Evolutionary conservation across 164 flowering plant genomes (phyloP), one percentile per base, ranked within the genome.

Genomic region (Saururus chinensis): DNA sequence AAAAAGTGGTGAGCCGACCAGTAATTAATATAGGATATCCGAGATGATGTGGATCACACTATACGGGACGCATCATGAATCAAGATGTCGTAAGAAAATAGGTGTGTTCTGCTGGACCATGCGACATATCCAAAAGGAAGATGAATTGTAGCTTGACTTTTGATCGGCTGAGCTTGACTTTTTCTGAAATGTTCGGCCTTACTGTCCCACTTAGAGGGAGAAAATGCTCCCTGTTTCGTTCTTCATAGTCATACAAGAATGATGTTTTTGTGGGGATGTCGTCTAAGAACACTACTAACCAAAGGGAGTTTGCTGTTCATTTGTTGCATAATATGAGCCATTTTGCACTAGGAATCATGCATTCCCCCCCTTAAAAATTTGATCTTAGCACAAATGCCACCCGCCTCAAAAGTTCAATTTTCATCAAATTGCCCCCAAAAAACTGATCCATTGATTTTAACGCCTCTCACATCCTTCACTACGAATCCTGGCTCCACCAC

Each of bases 381-480:
- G 2, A 30, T 30, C 4, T 30, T 30, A 30, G 37, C 37, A 2
- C 37, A 30, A 30, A 30, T 30, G 2, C 37, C 37, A 30, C 37
- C 37, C 37, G 4, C 37, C 37, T 2, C 6, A 30, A 30, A 30
- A 30, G 6, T 30, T 30, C 37, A 2, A 30, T 30, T 30, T 30
- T 30, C 37, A 30, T 30, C 37, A 6, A 30, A 30, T 30, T 6
- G 37, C 37, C 37, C 37, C 37, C 37, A 6, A 2, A 30, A 30
- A 30, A 30, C 37, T 30, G 37, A 6, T 30, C 6, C 6, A 30
- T 6, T 30, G 6, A 30, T 30, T 30, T 30, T n/a, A n/a, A 14
- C 53, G 24, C 25, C 42, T 1, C 71, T 68, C 67, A n/a, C n/a
- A n/a, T 70, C 81, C 24, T 23, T 81, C 54, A 52, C 78, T 30